Conservation (phyloP, 768 basidiomycete genomes). For the Tremella mesenterica region DNA sequence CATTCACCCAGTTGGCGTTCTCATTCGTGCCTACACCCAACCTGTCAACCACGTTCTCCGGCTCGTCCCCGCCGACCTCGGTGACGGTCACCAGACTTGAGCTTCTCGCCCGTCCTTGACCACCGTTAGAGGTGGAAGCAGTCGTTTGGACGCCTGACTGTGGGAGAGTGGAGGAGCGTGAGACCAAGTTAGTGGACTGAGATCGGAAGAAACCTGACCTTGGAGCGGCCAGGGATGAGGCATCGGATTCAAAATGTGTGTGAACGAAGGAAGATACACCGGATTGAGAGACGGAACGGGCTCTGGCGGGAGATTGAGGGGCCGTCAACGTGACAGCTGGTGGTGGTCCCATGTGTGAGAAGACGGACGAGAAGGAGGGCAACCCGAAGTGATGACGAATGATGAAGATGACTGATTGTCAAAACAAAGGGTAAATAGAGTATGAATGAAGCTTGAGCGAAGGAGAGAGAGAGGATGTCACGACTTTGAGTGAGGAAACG, state of each 20-base stretch:
- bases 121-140: no score
- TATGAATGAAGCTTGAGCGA: no score
- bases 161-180: conserved; percentile 25
- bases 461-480: no score
- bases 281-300: conserved; percentile 37
- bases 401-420: no score
- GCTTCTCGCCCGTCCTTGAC: conserved; percentile 38
- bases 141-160: no score
- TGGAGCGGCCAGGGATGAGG: conserved; percentile 1
- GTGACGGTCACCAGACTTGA: conserved; percentile 45
- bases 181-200: conserved; percentile 1
- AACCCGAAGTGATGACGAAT: not conserved
- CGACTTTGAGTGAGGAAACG: no score
- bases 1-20: conserved; percentile 46
- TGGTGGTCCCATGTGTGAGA: conserved; percentile 1
- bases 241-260: not conserved
- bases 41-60: conserved; percentile 42
- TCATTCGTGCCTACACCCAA: conserved; percentile 42
- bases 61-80: conserved; percentile 44
- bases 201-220: conserved; percentile 1
- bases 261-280: conserved; percentile 13
- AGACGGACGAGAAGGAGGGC: not conserved
- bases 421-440: no score
- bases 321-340: conserved; percentile 26
- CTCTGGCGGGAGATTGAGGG: conserved; percentile 28